Evolutionary conservation across 2,329 filamentous ascomycete species (phyloP).

Genomic region (Biscogniauxia mediterranea): DNA sequence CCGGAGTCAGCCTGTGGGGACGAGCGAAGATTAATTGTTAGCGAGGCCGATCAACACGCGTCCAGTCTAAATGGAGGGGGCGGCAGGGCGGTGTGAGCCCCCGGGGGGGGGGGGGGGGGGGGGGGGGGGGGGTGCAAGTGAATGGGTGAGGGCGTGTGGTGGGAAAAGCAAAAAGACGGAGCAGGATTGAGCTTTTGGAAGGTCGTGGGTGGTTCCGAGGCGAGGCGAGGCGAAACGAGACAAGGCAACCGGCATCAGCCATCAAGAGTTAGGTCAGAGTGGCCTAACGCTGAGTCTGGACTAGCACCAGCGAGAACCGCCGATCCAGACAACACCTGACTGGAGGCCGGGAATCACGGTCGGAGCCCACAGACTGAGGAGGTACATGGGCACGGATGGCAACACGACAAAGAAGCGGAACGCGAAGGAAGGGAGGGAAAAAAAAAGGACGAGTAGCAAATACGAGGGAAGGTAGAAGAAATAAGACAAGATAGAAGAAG

Average conservation of each 20-base stretch:
- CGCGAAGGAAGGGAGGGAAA: constrained; percentile 3
- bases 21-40: constrained; percentile 23
- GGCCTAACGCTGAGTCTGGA: not conserved
- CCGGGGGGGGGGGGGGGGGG: too few species aligned
- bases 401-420: constrained; percentile 5
- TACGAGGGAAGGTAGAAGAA: constrained; percentile 4
- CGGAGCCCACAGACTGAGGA: not conserved
- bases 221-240: constrained; percentile 25
- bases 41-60: constrained; percentile 24
- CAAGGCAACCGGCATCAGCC: constrained; percentile 24
- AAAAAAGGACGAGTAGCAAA: not conserved
- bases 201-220: constrained; percentile 25
- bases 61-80: constrained; percentile 19
- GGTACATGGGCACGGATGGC: not conserved
- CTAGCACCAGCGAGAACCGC: not conserved
- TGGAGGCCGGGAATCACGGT: not conserved
- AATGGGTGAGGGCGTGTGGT: constrained; percentile 7
- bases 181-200: constrained; percentile 12
- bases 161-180: constrained; percentile 14
- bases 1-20: constrained; percentile 49
- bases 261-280: constrained; percentile 2
- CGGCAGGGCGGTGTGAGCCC: not conserved
- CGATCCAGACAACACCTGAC: not conserved
- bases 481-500: constrained; percentile 6
- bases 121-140: not conserved